Percentiles rank a stretch among this genome's conserved stretches.
Conservation (phyloP, 306 rosid species). For the Malus orientalis region DNA sequence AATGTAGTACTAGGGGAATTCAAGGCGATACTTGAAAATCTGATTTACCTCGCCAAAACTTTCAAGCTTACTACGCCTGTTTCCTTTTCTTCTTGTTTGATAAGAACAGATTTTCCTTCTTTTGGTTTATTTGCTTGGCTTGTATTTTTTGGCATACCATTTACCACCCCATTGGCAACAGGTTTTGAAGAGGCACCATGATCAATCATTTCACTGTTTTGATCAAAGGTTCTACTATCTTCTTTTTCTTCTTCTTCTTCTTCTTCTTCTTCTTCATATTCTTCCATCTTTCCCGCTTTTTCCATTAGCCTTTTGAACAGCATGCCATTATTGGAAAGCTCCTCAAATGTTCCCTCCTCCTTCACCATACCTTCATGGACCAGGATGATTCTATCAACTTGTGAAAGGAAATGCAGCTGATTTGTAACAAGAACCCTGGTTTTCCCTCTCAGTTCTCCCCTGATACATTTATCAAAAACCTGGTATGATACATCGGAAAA, state of each 20-base stretch:
- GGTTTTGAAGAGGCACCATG: slow-evolving; percentile 21
- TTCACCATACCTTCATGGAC: slow-evolving; percentile 73
- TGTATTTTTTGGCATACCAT: slow-evolving; percentile 29
- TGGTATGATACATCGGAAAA: slow-evolving; percentile 15
- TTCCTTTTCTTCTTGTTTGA: slow-evolving; percentile 86
- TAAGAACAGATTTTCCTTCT: slow-evolving; percentile 57
- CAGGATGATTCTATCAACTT: slow-evolving; percentile 72
- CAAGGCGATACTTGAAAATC: neutral
- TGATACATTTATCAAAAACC: slow-evolving; percentile 84
- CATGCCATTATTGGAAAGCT: slow-evolving; percentile 55
- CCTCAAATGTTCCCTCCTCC: slow-evolving; percentile 90
- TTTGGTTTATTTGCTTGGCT: slow-evolving; percentile 40
- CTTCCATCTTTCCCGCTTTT: slow-evolving; percentile 89
- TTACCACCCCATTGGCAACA: slow-evolving; percentile 28
- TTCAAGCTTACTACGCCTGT: slow-evolving; percentile 79
- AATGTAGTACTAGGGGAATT: neutral
- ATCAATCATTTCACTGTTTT: neutral
- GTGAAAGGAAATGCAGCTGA: slow-evolving; percentile 90
- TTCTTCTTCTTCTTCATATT: slow-evolving; percentile 29
- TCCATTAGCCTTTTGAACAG: slow-evolving; percentile 92
- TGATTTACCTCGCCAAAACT: slow-evolving; percentile 62
- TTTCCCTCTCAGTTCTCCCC: slow-evolving; percentile 70
- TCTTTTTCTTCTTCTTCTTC: neutral
- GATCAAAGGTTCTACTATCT: slow-evolving; percentile 27
- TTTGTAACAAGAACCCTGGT: slow-evolving; percentile 91